A percentile compares a stretch with the other conserved stretches of the same genome.
These are phyloP conservation scores for Trichoderma breve DNA, from an alignment of 2,329 filamentous ascomycete genomes.

Conservation along the genomic window DNA sequence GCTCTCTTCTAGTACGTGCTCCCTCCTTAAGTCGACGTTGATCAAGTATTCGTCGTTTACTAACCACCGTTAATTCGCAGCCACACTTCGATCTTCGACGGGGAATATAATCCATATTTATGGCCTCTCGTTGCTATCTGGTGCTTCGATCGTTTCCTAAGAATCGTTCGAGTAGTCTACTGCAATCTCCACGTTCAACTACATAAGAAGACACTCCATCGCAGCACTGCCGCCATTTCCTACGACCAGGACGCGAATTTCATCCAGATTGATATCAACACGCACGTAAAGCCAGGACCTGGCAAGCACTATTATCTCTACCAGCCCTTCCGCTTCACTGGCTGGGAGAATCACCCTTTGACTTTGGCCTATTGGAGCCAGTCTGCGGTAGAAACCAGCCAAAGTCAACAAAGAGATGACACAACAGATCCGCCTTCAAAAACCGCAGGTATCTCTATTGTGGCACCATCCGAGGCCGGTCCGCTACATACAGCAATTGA, in stretches of 20 bases:
- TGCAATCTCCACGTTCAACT: constrained; percentile 23
- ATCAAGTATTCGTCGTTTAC: not conserved
- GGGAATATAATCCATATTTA: constrained; percentile 21
- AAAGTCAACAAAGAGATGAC: not conserved
- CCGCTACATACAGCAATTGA: not conserved
- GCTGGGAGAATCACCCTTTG: constrained; percentile 45
- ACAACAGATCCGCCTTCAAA: not conserved
- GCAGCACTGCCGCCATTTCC: constrained; percentile 30
- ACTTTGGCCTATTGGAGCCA: constrained; percentile 31
- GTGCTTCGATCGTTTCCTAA: constrained; percentile 44
- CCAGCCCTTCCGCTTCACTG: constrained; percentile 31
- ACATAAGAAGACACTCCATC: constrained; percentile 28
- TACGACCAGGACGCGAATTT: constrained; percentile 37
- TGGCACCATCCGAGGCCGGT: not conserved
- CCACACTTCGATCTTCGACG: constrained; percentile 22
- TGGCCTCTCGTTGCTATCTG: constrained; percentile 46
- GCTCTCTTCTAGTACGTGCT: constrained; percentile 38
- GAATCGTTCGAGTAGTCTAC: constrained; percentile 37
- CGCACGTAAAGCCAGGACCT: constrained; percentile 29
- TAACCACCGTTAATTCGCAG: not conserved
- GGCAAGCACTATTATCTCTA: constrained; percentile 42
- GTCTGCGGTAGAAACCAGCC: not conserved
- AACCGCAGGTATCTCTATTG: not conserved
- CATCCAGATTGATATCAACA: constrained; percentile 32
- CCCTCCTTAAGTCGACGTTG: constrained; percentile 30